Conservation (phyloP, 2,329 filamentous ascomycete species). For the Lasiodiplodia theobromae region DNA sequence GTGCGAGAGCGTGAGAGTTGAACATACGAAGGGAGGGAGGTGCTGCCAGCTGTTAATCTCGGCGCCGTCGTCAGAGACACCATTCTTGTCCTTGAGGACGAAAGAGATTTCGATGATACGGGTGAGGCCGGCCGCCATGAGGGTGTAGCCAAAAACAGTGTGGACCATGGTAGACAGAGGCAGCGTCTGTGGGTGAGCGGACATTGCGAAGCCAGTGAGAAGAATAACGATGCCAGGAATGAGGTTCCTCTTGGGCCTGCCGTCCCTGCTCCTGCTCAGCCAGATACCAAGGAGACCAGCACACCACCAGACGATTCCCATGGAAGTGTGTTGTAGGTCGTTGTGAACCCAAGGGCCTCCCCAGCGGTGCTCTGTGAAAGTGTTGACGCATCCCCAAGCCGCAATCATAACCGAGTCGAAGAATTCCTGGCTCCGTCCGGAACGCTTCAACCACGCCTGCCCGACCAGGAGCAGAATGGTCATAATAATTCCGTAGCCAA, state of each 20-base stretch:
- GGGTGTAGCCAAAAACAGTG: slow-evolving; percentile 87
- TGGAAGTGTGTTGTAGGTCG: slow-evolving; percentile 97
- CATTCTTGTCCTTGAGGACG: slow-evolving; percentile 75
- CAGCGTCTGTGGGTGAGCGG: slow-evolving; percentile 83
- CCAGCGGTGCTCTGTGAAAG: slow-evolving; percentile 97
- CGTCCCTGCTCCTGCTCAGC: slow-evolving; percentile 84
- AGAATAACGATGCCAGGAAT: slow-evolving; percentile 90
- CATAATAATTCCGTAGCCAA: slow-evolving; percentile 88
- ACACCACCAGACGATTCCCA: slow-evolving; percentile 99
- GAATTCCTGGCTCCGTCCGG: slow-evolving; percentile 92
- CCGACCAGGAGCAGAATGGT: slow-evolving; percentile 87
- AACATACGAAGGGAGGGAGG: slow-evolving; percentile 72
- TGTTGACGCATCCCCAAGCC: slow-evolving; percentile 96
- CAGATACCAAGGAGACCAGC: slow-evolving; percentile 91
- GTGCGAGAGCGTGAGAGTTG: too few relatives aligned
- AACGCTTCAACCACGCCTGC: slow-evolving; percentile 82
- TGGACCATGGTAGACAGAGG: slow-evolving; percentile 89
- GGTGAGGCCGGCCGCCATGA: slow-evolving; percentile 87
- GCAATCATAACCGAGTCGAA: slow-evolving; percentile 92
- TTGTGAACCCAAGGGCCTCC: slow-evolving; percentile 87
- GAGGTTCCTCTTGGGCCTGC: slow-evolving; percentile 88
- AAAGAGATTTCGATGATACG: slow-evolving; percentile 93
- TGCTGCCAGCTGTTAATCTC: slow-evolving; percentile 78
- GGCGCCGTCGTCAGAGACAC: slow-evolving; percentile 70
- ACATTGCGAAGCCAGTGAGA: slow-evolving; percentile 96